A percentile compares a stretch with the other conserved stretches of the same genome.
phyloP scores from a whole-genome alignment of 768 basidiomycete species.

The Termitomyces sp. region DNA sequence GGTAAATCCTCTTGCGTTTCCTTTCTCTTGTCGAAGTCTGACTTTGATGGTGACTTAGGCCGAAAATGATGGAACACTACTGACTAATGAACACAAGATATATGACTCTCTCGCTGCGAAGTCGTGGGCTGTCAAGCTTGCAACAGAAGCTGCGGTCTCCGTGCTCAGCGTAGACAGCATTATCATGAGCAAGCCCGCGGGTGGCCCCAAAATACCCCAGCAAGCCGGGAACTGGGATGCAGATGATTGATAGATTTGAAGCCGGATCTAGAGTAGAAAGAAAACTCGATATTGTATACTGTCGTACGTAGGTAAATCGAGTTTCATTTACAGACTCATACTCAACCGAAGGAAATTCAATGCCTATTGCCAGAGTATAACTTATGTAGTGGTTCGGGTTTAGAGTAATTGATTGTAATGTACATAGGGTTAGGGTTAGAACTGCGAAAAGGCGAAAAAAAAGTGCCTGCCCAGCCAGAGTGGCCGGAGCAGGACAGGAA shows the following conservation, averaged over 20 bases:
- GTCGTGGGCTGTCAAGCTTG: constrained; percentile 85
- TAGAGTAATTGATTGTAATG: too few species aligned
- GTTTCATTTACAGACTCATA: background rate
- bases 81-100: constrained; percentile 58
- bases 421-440: too few species aligned
- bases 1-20: constrained; percentile 35
- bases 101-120: constrained; percentile 88
- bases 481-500: constrained; percentile 53
- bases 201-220: constrained; percentile 83
- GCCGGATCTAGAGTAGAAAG: background rate
- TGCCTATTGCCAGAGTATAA: background rate
- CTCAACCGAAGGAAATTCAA: background rate
- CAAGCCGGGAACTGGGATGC: constrained; percentile 87
- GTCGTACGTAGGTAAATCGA: background rate
- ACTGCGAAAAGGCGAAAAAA: constrained; percentile 17
- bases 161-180: constrained; percentile 96
- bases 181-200: constrained; percentile 94
- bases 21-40: background rate
- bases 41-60: constrained; percentile 34
- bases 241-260: constrained; percentile 38
- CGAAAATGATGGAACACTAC: constrained; percentile 74
- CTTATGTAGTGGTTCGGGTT: too few species aligned
- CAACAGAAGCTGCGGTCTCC: constrained; percentile 85
- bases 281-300: background rate
- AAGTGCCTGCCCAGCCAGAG: constrained; percentile 40